Base-by-base conservation (phyloP, 805 yeast genomes). In the Kluyveromyces dobzhanskii region DNA sequence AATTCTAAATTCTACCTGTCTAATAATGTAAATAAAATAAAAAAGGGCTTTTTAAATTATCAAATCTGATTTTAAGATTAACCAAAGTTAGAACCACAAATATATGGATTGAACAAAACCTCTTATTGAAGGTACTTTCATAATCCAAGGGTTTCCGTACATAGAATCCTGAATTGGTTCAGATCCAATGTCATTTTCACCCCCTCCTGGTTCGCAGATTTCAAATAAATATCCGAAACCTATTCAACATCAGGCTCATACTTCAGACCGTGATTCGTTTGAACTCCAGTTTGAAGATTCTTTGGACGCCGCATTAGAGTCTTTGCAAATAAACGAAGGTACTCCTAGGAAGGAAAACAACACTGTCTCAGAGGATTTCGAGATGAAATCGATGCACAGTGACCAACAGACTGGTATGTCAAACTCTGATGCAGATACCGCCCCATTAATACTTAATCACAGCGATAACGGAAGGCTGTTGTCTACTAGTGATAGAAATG, bases 271-370 rank as follows among this genome's bases (percentile, higher is more conserved):
- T n/a, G 71, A 72, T 33, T 65, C 76, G 10, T 69, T 79, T 49
- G 86, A 80, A 48, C 71, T 74, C 46, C 69, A 69, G 47, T 74
- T 81, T 52, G 86, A 80, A 53, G 69, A 67, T 45, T 76, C 82
- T 9, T 64, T 79, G 42, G 83, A 78, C 49, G 75, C 75, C 35
- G 90, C 86, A 1, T 62, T 81, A 46, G 75, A 75, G 43, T 63
- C 51, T 66, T 65, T 47, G 50, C 76, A 61, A 56, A 67, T 66
- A 57, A 29, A n/a, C 10, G 19, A 24, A 24, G 21, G 21, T 3
- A 7, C 17, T 14, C 29, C 4, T 34, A 24, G 21, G 24, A 12
- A 8, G 19, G 37, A 34, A 17, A 48, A 42, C 53, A 48, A 40
- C 26, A 43, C 49, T n/a, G 45, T 40, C 4, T 37, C 23, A 30